These are phyloP conservation scores for Colletotrichum sp. DNA, from an alignment of 2,329 filamentous ascomycete genomes.

Conservation along the genomic window DNA sequence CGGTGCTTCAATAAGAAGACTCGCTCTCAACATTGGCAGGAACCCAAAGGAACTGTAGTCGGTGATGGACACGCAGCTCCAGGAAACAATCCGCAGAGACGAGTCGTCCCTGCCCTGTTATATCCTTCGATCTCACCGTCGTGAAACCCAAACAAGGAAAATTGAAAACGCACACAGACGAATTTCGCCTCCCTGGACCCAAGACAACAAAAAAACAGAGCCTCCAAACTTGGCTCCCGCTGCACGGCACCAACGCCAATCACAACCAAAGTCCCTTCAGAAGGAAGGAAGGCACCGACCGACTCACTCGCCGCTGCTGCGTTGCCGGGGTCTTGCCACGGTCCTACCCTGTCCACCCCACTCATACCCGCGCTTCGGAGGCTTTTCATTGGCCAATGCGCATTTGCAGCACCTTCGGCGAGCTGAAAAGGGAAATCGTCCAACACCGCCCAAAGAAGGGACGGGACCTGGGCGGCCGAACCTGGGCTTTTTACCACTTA, in stretches of 20 bases:
- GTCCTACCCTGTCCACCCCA: neutral
- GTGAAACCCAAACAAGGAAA: neutral
- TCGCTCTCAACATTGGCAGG: neutral
- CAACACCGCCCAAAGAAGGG: neutral
- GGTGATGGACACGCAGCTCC: neutral
- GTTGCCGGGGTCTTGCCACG: neutral
- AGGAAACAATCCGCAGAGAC: neutral
- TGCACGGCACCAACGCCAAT: neutral
- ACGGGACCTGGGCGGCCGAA: neutral
- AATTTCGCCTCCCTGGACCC: neutral
- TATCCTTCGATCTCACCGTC: neutral
- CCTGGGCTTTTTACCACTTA: neutral
- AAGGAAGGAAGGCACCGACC: neutral
- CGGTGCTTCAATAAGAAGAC: rapidly evolving
- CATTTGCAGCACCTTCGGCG: neutral
- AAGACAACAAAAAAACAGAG: neutral
- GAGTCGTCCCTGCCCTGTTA: neutral
- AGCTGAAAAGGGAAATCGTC: neutral
- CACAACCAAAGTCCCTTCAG: neutral
- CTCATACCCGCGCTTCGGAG: neutral
- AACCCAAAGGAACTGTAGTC: neutral
- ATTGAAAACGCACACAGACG: neutral
- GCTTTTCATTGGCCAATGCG: neutral
- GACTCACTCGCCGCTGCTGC: neutral
- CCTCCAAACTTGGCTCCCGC: slow-evolving; percentile 21